A percentile compares a stretch with the other conserved stretches of the same genome.
These are phyloP conservation scores for Ascochyta pisi DNA, from an alignment of 2,329 filamentous ascomycete species.

Conservation along the genomic window DNA sequence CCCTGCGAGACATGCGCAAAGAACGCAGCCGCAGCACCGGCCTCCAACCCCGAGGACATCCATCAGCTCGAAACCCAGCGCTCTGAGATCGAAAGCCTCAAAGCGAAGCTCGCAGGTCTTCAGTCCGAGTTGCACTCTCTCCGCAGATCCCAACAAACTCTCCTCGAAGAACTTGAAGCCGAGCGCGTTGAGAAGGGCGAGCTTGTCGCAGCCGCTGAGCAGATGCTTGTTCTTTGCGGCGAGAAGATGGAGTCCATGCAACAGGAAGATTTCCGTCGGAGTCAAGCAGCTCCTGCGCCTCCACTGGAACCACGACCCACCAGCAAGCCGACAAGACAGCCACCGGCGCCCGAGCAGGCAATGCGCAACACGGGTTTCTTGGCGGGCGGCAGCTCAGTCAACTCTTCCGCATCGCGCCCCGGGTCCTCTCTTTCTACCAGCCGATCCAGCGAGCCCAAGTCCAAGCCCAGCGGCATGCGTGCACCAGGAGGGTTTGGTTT, in stretches of 20 bases:
- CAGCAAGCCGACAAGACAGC: conserved; percentile 19
- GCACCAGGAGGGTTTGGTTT: conserved; percentile 59
- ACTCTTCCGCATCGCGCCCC: conserved; percentile 27
- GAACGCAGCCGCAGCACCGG: conserved; percentile 13
- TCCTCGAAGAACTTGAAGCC: conserved; percentile 70
- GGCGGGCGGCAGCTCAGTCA: conserved; percentile 29
- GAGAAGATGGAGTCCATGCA: conserved; percentile 50
- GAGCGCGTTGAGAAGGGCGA: conserved; percentile 86
- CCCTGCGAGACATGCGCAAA: conserved; percentile 24
- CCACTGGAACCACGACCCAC: conserved; percentile 19
- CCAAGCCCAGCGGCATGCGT: conserved; percentile 64
- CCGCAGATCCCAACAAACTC: conserved; percentile 71
- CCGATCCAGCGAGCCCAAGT: conserved; percentile 34
- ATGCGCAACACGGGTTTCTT: conserved; percentile 45
- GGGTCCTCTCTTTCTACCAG: conserved; percentile 36
- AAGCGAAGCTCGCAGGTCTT: conserved; percentile 77
- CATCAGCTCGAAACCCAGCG: conserved; percentile 67
- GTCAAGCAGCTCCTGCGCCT: conserved; percentile 48
- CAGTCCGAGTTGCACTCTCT: conserved; percentile 74
- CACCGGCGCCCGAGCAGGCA: conserved; percentile 25
- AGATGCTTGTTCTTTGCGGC: conserved; percentile 75
- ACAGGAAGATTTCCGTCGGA: conserved; percentile 59
- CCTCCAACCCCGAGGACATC: conserved; percentile 49
- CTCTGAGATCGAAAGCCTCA: conserved; percentile 71
- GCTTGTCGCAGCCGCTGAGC: conserved; percentile 79